phyloP scores from a whole-genome alignment of 345 rosid species.

The Heritiera fomes region DNA sequence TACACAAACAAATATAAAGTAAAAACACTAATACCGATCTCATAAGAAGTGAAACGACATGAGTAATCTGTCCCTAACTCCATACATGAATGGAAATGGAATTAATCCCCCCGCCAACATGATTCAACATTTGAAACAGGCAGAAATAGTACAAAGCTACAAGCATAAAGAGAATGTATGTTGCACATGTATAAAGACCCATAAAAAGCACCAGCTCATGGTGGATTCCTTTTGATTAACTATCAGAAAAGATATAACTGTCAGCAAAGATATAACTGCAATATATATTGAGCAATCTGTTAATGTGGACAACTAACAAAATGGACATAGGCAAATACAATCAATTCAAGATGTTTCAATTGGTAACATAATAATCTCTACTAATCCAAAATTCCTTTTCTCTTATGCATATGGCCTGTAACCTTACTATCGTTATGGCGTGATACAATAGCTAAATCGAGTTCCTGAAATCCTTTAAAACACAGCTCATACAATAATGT shows the following conservation, averaged over 20 bases:
- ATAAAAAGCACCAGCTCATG: background rate
- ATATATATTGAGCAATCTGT: background rate
- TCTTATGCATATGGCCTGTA: background rate
- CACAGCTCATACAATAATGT: background rate
- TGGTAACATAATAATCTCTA: background rate
- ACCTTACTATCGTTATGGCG: background rate
- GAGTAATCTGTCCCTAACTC: background rate
- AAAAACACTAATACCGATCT: background rate
- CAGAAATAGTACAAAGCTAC: background rate
- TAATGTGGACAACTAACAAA: background rate
- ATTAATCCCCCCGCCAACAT: background rate
- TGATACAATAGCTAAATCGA: background rate
- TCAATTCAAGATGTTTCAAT: conserved; percentile 4
- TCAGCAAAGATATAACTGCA: background rate
- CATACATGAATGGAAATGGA: background rate
- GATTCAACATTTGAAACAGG: background rate
- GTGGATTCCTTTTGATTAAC: background rate
- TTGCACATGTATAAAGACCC: background rate
- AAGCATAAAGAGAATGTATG: background rate
- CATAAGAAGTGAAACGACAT: background rate
- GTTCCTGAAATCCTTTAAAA: background rate
- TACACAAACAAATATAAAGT: background rate
- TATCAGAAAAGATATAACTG: background rate
- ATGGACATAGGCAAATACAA: background rate
- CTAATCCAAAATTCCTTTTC: background rate